Evolutionary conservation across 352 stramenopile species (phyloP), one percentile per base, ranked within the genome.

Genomic region (Phytophthora colocasiae): DNA sequence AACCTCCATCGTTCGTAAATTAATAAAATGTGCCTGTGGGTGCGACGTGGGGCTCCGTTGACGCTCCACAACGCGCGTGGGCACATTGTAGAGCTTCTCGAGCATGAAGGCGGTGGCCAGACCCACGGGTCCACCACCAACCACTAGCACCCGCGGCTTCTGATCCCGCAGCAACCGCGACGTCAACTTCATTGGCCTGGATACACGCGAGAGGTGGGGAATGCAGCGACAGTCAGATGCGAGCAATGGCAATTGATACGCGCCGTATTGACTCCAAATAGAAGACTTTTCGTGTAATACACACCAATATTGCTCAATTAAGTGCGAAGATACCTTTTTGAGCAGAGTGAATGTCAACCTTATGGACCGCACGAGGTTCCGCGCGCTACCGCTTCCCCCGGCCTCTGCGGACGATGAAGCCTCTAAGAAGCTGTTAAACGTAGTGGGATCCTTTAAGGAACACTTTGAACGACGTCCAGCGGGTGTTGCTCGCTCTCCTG

Each of bases 1-100:
- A 62, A 98, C 89, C 61, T 98, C 96, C 92, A 98, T 98, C 1
- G 90, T 97, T 29, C 96, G 81, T 6, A 97, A 78, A 65, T 98
- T 98, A 32, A 98, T 83, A 76, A 98, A 98, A 70, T 98, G 96
- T 51, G 96, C 96, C 72, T 98, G 94, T 7, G 96, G 96, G 71
- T 98, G 96, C 19, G 71, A 84, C 49, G 87, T 96, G 15, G 84
- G 83, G 59, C 78, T 73, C 36, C 65, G 61, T 49, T 96, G 84
- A 22, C 85, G 83, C 73, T 96, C 87, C n/a, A 96, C 64, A 17
- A 96, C 78, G 49, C 87, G 85, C 6, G 83, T 85, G 10, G 74
- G 80, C 11, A 96, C 72, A 40, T 81, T 73, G 57, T 87, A 96
- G 22, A 94, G 66, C 36, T 83, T 78, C 55, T 96, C 73, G 5